These are phyloP conservation scores for Primulina huaijiensis DNA, from an alignment of 257 asterid species.

Conservation along the genomic window DNA sequence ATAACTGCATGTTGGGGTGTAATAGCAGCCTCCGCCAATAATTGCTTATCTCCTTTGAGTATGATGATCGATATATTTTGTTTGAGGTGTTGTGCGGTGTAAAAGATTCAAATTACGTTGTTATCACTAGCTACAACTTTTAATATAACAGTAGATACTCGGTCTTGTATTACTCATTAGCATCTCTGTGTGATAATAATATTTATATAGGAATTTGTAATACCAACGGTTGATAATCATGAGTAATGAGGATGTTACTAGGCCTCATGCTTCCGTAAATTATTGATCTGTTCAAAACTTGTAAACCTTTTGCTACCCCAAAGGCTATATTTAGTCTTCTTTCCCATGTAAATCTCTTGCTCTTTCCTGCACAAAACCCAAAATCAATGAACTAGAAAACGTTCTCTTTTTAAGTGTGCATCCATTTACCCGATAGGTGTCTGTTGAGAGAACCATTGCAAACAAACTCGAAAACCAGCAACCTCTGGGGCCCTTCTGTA, in stretches of 20 bases:
- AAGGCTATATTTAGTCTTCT: constrained; percentile 38
- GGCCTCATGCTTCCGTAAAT: constrained; percentile 55
- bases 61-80: no score
- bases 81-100: not conserved
- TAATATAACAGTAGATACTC: not conserved
- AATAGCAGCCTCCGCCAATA: not conserved
- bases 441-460: constrained; percentile 48
- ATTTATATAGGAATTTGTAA: not conserved
- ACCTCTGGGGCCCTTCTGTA: constrained; percentile 37
- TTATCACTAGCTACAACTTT: not conserved
- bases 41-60: not conserved
- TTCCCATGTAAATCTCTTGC: constrained; percentile 47
- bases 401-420: not conserved
- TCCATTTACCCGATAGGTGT: constrained; percentile 38
- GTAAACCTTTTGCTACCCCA: constrained; percentile 54
- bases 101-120: not conserved
- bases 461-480: constrained; percentile 47
- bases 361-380: constrained; percentile 30
- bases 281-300: constrained; percentile 38
- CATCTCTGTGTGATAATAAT: not conserved
- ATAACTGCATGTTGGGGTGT: not conserved
- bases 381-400: not conserved
- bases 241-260: constrained; percentile 53
- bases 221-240: constrained; percentile 58
- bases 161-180: not conserved